Percentiles rank a stretch among this genome's conserved stretches.
Conservation (phyloP, 2,329 filamentous ascomycete species). For the Sporothrix brunneoviolacea region DNA sequence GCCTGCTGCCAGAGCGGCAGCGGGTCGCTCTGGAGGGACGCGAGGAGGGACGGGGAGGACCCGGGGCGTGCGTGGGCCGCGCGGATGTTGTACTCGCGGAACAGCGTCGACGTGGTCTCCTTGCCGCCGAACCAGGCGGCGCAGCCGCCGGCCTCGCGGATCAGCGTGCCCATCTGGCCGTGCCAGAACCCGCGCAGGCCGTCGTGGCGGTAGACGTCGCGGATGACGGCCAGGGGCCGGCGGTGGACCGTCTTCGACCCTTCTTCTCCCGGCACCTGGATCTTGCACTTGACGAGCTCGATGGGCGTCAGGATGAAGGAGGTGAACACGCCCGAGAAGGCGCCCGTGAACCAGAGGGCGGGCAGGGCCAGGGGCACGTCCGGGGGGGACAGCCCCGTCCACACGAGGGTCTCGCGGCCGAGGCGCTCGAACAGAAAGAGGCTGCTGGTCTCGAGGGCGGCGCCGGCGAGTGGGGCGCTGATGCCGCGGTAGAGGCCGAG, state of each 20-base stretch:
- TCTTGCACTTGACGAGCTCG: conserved; percentile 96
- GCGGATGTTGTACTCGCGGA: conserved; percentile 51
- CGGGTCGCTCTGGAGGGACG: conserved; percentile 43
- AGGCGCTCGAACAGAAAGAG: conserved; percentile 87
- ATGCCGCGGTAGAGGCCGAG: conserved; percentile 84
- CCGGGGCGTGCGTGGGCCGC: conserved; percentile 28
- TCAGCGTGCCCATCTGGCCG: conserved; percentile 85
- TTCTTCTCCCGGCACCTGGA: conserved; percentile 76
- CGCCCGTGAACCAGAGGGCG: conserved; percentile 72
- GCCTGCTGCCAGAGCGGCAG: conserved; percentile 84
- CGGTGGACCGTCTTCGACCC: conserved; percentile 29
- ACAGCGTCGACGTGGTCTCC: conserved; percentile 68
- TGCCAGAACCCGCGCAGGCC: conserved; percentile 89
- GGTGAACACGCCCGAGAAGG: conserved; percentile 79
- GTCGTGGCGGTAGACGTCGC: conserved; percentile 72
- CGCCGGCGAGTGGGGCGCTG: conserved; percentile 81
- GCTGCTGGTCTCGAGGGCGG: conserved; percentile 85
- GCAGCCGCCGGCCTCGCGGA: conserved; percentile 87
- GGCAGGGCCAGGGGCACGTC: conserved; percentile 63
- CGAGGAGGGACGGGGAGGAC: conserved; percentile 6
- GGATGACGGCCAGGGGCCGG: conserved; percentile 64
- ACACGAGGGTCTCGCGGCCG: conserved; percentile 59
- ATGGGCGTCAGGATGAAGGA: conserved; percentile 89
- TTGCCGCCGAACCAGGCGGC: conserved; percentile 94
- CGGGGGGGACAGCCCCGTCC: conserved; percentile 39